These are phyloP conservation scores for Auricularia auricula-judae DNA, from an alignment of 768 basidiomycete genomes.

Conservation along the genomic window DNA sequence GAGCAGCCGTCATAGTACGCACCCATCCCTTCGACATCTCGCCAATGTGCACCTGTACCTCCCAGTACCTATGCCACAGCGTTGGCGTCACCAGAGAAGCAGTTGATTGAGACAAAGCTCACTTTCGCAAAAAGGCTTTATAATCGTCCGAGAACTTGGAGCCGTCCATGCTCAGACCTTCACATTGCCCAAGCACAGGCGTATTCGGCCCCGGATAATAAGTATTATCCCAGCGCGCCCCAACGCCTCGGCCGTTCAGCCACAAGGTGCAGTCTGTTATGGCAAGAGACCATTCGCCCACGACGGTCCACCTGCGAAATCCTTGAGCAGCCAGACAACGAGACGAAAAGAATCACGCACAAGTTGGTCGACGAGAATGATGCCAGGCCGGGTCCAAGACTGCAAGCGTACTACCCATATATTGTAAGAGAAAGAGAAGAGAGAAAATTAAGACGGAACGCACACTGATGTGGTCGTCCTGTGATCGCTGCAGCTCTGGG, in stretches of 20 bases:
- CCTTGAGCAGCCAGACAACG: not conserved
- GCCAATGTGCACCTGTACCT: slow-evolving; percentile 65
- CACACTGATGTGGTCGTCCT: slow-evolving; percentile 46
- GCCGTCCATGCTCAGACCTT: slow-evolving; percentile 49
- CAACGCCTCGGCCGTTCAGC: slow-evolving; percentile 68
- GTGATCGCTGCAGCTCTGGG: slow-evolving; percentile 39
- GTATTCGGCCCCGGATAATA: slow-evolving; percentile 26
- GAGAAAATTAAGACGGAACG: slow-evolving; percentile 10
- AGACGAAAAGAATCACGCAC: not conserved
- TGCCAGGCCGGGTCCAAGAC: slow-evolving; percentile 32
- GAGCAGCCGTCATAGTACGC: slow-evolving; percentile 28
- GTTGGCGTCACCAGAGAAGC: not conserved
- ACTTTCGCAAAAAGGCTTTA: slow-evolving; percentile 51
- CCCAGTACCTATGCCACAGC: slow-evolving; percentile 49
- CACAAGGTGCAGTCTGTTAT: slow-evolving; percentile 66
- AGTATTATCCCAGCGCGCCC: slow-evolving; percentile 59
- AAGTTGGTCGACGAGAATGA: slow-evolving; percentile 42
- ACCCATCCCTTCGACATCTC: slow-evolving; percentile 66
- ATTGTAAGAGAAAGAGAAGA: not conserved
- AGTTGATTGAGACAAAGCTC: slow-evolving; percentile 14
- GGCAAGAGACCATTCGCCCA: slow-evolving; percentile 74
- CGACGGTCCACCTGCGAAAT: slow-evolving; percentile 42
- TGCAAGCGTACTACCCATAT: slow-evolving; percentile 40
- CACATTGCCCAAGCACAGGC: slow-evolving; percentile 48
- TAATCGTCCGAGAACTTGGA: slow-evolving; percentile 50